phyloP scores from a whole-genome alignment of 345 rosid genomes.

The Turritis glabra region DNA sequence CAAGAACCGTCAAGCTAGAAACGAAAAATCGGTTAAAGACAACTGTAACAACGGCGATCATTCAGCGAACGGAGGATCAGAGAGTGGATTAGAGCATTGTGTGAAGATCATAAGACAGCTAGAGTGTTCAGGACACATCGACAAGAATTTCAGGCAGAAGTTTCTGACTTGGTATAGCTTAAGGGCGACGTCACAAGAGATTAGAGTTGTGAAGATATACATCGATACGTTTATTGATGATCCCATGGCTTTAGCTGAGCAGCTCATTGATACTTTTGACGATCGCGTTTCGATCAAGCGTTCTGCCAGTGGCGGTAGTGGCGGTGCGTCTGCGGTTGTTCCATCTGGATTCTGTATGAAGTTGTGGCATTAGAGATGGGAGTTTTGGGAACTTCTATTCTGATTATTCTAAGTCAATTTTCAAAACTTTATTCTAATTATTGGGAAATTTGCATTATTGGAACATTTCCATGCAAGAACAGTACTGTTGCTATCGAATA shows the following conservation, averaged over 20 bases:
- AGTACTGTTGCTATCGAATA: conserved; percentile 2
- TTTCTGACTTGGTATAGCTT: conserved; percentile 96
- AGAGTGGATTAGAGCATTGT: conserved; percentile 63
- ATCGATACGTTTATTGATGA: conserved; percentile 74
- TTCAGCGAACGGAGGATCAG: conserved; percentile 38
- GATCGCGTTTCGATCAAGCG: conserved; percentile 66
- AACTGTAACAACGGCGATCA: conserved; percentile 32
- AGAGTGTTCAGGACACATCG: conserved; percentile 89
- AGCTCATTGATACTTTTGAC: conserved; percentile 80
- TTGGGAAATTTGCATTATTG: conserved; percentile 34
- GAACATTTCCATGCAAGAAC: conserved; percentile 43
- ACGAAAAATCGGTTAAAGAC: conserved; percentile 45
- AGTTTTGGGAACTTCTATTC: no score
- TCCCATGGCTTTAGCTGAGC: conserved; percentile 88
- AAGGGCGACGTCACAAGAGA: conserved; percentile 81
- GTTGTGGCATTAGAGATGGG: conserved; percentile 69
- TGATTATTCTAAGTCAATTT: no score
- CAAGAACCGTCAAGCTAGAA: conserved; percentile 66
- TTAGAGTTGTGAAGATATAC: conserved; percentile 79
- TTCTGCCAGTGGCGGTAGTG: conserved; percentile 33
- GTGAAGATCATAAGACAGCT: conserved; percentile 90
- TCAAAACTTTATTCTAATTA: conserved; percentile 19
- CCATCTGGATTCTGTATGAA: conserved; percentile 95
- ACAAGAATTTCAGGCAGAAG: conserved; percentile 88
- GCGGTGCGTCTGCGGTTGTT: conserved; percentile 55